Evolutionary conservation across 2,329 filamentous ascomycete species (phyloP).

Genomic region (Apiospora malaysiana): DNA sequence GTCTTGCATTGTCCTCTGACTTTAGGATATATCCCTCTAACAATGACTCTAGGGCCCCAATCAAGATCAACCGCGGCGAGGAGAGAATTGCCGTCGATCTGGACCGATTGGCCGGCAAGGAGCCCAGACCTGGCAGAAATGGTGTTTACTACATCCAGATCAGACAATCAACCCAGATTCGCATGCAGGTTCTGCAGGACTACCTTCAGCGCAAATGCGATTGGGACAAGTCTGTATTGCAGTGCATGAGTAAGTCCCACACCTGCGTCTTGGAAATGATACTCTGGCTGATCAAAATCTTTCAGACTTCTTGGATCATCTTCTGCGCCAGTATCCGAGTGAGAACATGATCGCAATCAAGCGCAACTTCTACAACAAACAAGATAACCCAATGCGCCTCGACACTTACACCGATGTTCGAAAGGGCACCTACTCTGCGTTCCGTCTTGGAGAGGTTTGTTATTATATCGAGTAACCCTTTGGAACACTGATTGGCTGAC

Average conservation of each 20-base stretch:
- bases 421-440: slow-evolving; percentile 88
- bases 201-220: slow-evolving; percentile 68
- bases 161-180: slow-evolving; percentile 68
- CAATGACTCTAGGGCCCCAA: slow-evolving; percentile 41
- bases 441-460: slow-evolving; percentile 72
- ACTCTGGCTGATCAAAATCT: neutral
- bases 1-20: slow-evolving; percentile 29
- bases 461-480: neutral
- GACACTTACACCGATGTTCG: slow-evolving; percentile 74
- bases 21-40: neutral
- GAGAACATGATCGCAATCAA: slow-evolving; percentile 73
- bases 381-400: slow-evolving; percentile 58
- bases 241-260: slow-evolving; percentile 70
- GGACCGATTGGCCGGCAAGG: slow-evolving; percentile 51
- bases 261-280: slow-evolving; percentile 17
- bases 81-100: slow-evolving; percentile 71
- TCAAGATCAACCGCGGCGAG: slow-evolving; percentile 51
- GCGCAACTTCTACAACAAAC: slow-evolving; percentile 77
- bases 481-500: neutral
- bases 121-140: slow-evolving; percentile 44
- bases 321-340: slow-evolving; percentile 80
- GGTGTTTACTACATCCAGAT: slow-evolving; percentile 64
- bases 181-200: slow-evolving; percentile 67
- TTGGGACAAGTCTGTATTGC: slow-evolving; percentile 72
- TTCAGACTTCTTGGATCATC: slow-evolving; percentile 82